A percentile compares a stretch with the other conserved stretches of the same genome.
phyloP scores from a whole-genome alignment of 148 eudicot genomes.

The Heliosperma pusillum region DNA sequence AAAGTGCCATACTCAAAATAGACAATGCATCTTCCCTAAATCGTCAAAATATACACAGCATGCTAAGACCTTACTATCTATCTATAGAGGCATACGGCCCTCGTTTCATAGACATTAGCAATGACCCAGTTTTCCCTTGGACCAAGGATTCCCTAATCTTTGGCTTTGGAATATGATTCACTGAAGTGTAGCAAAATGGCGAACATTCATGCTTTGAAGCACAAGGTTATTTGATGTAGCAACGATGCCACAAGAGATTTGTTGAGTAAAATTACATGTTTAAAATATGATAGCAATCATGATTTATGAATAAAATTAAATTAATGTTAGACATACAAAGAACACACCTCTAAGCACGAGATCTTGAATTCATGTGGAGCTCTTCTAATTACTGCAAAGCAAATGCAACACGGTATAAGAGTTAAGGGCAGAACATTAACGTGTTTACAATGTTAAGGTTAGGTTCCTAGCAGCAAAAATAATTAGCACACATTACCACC shows the following conservation, averaged over 20 bases:
- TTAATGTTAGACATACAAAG: not conserved
- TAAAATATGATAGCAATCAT: not conserved
- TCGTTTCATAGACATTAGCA: not conserved
- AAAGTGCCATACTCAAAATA: not conserved
- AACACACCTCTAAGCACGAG: conserved; percentile 86
- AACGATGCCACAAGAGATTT: not conserved
- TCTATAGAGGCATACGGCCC: too few species aligned
- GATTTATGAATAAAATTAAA: not conserved
- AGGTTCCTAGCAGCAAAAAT: not conserved
- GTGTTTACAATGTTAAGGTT: not conserved
- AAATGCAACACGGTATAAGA: conserved; percentile 10
- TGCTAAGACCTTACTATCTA: not conserved
- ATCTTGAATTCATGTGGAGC: conserved; percentile 99
- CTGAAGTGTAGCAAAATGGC: not conserved
- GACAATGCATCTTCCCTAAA: not conserved
- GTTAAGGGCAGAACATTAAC: not conserved
- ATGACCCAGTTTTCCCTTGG: not conserved
- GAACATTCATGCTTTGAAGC: not conserved
- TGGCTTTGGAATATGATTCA: not conserved
- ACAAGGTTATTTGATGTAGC: not conserved
- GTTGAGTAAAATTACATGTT: not conserved
- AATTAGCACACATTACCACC: not conserved
- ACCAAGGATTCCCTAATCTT: not conserved
- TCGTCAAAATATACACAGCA: too few species aligned
- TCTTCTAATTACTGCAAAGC: conserved; percentile 77